Conservation (phyloP, 2,329 filamentous ascomycete species). For the Calonectria pauciramosa region DNA sequence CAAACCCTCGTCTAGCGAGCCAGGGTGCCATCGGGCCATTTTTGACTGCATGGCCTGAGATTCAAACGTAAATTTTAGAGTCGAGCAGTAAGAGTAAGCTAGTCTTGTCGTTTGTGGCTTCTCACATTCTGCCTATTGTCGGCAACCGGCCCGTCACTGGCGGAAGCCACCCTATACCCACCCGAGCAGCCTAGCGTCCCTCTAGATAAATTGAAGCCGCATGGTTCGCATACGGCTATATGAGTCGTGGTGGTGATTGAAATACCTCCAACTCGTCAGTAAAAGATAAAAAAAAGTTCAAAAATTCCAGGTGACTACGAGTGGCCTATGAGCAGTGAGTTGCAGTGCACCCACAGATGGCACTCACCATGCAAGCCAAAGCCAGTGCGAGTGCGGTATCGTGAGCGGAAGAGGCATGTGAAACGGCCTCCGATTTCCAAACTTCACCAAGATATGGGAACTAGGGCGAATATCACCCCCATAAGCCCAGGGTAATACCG, state of each 20-base stretch:
- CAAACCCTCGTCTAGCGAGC: neutral
- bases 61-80: neutral
- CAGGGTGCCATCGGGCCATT: constrained; percentile 6
- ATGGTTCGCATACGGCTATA: neutral
- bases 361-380: neutral
- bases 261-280: no score
- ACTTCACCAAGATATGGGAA: no score
- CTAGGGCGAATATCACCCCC: neutral
- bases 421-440: neutral
- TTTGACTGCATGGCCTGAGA: neutral
- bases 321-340: neutral
- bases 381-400: no score
- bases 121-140: neutral
- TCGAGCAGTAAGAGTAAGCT: neutral
- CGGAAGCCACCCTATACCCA: neutral
- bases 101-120: neutral
- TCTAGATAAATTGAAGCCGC: neutral
- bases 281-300: neutral
- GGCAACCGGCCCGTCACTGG: neutral
- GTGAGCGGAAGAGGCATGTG: no score
- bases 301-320: no score
- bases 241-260: no score
- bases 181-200: neutral
- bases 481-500: neutral
- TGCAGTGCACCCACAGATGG: neutral